phyloP scores from a whole-genome alignment of 257 asterid species.

The Plantago major region DNA sequence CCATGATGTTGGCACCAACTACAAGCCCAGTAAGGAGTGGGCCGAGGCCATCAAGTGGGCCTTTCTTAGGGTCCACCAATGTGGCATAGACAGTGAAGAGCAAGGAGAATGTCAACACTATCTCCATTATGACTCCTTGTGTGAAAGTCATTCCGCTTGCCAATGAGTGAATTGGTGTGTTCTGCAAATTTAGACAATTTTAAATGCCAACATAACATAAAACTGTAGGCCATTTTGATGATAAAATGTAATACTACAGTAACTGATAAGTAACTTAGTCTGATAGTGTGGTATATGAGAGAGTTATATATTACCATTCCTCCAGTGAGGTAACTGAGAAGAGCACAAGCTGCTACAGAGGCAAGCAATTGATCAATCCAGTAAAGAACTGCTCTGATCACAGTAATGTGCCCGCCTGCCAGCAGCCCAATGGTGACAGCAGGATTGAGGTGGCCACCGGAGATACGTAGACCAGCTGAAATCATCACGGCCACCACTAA shows the following conservation, averaged over 20 bases:
- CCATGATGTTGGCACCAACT: conserved; percentile 93
- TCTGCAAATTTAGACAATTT: conserved; percentile 28
- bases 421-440: conserved; percentile 87
- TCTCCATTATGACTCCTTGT: conserved; percentile 84
- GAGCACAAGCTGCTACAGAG: conserved; percentile 86
- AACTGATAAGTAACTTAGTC: too few species aligned
- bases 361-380: conserved; percentile 86
- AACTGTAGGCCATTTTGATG: too few species aligned
- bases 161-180: conserved; percentile 74
- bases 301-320: conserved; percentile 46
- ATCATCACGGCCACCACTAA: conserved; percentile 81
- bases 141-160: conserved; percentile 54
- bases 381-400: conserved; percentile 66
- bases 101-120: conserved; percentile 71
- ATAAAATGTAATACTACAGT: too few species aligned
- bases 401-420: conserved; percentile 77
- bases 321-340: conserved; percentile 71
- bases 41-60: conserved; percentile 73
- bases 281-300: too few species aligned
- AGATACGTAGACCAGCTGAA: conserved; percentile 80
- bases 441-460: conserved; percentile 94
- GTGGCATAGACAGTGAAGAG: conserved; percentile 85
- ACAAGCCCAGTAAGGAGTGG: conserved; percentile 81
- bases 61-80: conserved; percentile 92
- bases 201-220: background rate